phyloP scores from a whole-genome alignment of 1,284 basidiomycete genomes.

The Cutaneotrichosporon sp. region DNA sequence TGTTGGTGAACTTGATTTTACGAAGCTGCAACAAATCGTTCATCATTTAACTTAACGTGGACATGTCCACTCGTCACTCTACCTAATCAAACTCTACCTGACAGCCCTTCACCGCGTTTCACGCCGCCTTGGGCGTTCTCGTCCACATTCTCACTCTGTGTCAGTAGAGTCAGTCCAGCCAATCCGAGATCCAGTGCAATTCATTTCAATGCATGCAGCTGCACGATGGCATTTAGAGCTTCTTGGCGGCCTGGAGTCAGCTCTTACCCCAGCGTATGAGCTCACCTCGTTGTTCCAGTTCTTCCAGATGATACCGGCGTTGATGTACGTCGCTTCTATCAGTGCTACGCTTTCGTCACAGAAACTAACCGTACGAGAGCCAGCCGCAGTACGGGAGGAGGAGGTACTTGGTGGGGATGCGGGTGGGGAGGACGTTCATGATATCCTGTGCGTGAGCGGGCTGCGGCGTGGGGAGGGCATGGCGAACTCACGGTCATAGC shows the following conservation, averaged over 20 bases:
- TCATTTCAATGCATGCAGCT: background rate
- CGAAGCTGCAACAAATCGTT: no score
- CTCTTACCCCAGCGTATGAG: background rate
- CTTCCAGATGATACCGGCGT: conserved; percentile 52
- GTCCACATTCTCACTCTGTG: no score
- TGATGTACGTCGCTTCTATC: conserved; percentile 57
- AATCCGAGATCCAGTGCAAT: no score
- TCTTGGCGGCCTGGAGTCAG: background rate
- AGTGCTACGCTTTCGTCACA: background rate
- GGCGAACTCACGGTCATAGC: conserved; percentile 57
- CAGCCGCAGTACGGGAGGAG: conserved; percentile 58
- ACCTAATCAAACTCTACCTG: no score
- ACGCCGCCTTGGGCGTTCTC: no score
- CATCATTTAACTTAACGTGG: no score
- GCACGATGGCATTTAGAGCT: background rate
- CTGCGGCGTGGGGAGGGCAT: background rate
- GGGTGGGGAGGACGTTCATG: conserved; percentile 51
- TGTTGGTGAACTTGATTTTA: no score
- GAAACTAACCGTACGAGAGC: conserved; percentile 34
- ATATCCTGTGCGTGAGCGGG: conserved; percentile 33
- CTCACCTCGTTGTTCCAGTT: conserved; percentile 7
- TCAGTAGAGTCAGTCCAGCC: no score
- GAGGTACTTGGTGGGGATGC: conserved; percentile 55
- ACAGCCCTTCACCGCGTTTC: no score
- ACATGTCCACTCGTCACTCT: no score